Base-by-base conservation (phyloP, 2,329 filamentous ascomycete species). In the Periconia macrospinosa region DNA sequence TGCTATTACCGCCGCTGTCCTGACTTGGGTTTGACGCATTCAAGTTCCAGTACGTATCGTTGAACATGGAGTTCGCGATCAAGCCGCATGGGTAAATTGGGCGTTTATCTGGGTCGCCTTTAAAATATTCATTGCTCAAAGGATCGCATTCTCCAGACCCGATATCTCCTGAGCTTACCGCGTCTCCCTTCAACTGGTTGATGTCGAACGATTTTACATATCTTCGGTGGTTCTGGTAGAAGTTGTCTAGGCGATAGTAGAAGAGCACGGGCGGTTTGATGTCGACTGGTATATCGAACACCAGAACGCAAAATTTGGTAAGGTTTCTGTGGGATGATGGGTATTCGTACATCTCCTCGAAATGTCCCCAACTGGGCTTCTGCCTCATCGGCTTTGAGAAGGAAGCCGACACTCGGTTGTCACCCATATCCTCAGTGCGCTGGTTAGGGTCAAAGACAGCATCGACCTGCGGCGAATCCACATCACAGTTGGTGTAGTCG, bases 211-310 rank as follows among this genome's bases (percentile, higher is more conserved):
- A 96, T 70, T 91, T 90, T 56, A 97, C 94, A 65, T 99, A 99
- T 74, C 93, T 88, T 61, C 94, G 89, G 72, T 99, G 94, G 72
- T 99, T 99, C 76, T 99, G 94, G 79, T 97, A 97, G 78, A 99
- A 99, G 77, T 97, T 96, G 53, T 91, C 93, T 58, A 99, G 86
- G 63, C 89, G 89, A 76, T 99, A 99, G 79, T 97, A 99, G 75
- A 97, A 86, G 56, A 93, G 84, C 11, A 99, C 90, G 0, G 93
- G 92, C 1, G 92, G 85, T 2, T 83, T 81, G 75, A 99, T 87
- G 54, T 86, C 79, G 65, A 93, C 87, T 1, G 91, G 91, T 9
- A 97, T 86, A 35, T 83, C 79, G 76, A 97, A 96, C 57, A 85
- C 81, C 52, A 99, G 75, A 30, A 83, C 83, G 81, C 94, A 99